phyloP scores from a whole-genome alignment of 2,329 filamentous ascomycete species.

The Colletotrichum lupini region DNA sequence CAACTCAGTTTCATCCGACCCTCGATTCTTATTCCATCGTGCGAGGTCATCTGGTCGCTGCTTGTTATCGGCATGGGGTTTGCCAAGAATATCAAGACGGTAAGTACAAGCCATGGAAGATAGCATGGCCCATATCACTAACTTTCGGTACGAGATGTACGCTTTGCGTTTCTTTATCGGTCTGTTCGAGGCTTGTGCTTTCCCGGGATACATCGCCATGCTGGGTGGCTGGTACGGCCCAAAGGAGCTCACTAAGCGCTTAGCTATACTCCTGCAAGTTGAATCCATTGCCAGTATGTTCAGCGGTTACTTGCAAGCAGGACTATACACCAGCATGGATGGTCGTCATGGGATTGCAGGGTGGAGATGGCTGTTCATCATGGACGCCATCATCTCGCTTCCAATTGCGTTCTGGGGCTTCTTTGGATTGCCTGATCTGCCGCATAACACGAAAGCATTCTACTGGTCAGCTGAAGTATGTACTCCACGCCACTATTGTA shows the following conservation, averaged over 20 bases:
- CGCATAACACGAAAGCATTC: slow-evolving; percentile 33
- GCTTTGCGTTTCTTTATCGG: slow-evolving; percentile 56
- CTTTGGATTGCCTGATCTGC: slow-evolving; percentile 38
- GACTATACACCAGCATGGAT: slow-evolving; percentile 54
- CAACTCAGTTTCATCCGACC: slow-evolving; percentile 42
- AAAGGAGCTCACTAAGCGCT: slow-evolving; percentile 59
- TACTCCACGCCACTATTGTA: no score
- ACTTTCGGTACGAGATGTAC: slow-evolving; percentile 46
- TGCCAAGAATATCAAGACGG: slow-evolving; percentile 39
- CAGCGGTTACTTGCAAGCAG: slow-evolving; percentile 67
- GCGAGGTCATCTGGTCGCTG: slow-evolving; percentile 40
- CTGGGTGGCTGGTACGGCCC: slow-evolving; percentile 56
- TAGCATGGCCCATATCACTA: neutral
- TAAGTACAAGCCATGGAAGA: slow-evolving; percentile 5
- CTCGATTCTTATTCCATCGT: slow-evolving; percentile 41
- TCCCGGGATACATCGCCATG: slow-evolving; percentile 42
- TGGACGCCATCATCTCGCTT: slow-evolving; percentile 46
- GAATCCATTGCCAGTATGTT: slow-evolving; percentile 65
- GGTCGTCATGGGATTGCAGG: slow-evolving; percentile 46
- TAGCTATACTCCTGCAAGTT: slow-evolving; percentile 58
- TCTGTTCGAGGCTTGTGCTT: slow-evolving; percentile 50
- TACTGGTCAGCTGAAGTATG: slow-evolving; percentile 29
- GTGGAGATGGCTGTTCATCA: slow-evolving; percentile 54
- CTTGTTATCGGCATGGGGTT: slow-evolving; percentile 33
- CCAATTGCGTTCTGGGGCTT: slow-evolving; percentile 40